phyloP scores from a whole-genome alignment of 306 rosid species.

The Pterocarpus santalinus region DNA sequence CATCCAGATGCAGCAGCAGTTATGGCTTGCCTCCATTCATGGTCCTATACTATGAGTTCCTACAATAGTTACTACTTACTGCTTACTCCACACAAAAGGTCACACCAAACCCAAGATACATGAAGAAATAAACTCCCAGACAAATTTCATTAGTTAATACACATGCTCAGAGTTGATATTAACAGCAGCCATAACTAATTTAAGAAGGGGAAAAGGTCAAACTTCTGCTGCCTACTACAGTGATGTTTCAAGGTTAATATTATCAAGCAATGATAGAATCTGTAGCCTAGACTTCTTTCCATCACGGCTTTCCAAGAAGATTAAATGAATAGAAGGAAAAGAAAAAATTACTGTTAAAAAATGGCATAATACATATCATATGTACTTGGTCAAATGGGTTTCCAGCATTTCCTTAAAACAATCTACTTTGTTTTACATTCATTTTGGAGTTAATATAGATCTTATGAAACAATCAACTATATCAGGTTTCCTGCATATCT shows the following conservation, averaged over 20 bases:
- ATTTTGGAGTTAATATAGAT: background rate
- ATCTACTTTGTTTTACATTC: background rate
- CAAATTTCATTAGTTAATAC: constrained; percentile 21
- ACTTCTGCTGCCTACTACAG: background rate
- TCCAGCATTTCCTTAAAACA: background rate
- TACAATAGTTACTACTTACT: constrained; percentile 4
- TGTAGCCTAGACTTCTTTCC: background rate
- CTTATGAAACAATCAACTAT: constrained; percentile 12
- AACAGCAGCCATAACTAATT: constrained; percentile 14
- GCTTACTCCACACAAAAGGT: constrained; percentile 16
- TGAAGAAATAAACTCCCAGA: constrained; percentile 31
- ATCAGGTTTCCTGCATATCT: constrained; percentile 84
- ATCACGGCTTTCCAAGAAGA: constrained; percentile 36
- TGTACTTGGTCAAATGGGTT: constrained; percentile 1
- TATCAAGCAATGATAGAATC: background rate
- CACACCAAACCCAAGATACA: constrained; percentile 35
- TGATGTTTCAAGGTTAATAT: background rate
- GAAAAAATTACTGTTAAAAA: background rate
- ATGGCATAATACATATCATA: background rate
- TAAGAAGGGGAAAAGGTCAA: constrained; percentile 11
- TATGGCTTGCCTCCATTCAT: constrained; percentile 98
- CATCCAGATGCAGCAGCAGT: constrained; percentile 99
- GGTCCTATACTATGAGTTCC: constrained; percentile 63
- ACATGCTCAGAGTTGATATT: background rate
- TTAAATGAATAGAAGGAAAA: background rate